Evolutionary conservation across 345 rosid genomes (phyloP).

Genomic region (Eutrema heterophyllum): DNA sequence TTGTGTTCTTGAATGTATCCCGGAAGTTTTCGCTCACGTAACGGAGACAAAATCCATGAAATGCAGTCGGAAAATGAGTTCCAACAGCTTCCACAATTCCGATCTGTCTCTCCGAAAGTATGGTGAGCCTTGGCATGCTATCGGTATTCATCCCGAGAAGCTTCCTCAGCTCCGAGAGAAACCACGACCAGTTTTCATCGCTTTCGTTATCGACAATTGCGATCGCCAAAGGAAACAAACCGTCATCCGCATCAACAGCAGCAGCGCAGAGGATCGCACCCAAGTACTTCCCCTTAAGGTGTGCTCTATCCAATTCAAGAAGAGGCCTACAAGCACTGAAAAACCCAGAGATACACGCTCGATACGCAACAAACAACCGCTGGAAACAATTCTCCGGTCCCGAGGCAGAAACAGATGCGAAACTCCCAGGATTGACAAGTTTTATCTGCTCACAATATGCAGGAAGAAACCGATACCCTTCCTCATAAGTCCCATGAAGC

Average conservation of each 20-base stretch:
- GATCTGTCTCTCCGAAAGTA: conserved; percentile 85
- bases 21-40: conserved; percentile 85
- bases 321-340: conserved; percentile 92
- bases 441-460: conserved; percentile 86
- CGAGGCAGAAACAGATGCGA: conserved; percentile 78
- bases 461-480: conserved; percentile 90
- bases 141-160: conserved; percentile 93
- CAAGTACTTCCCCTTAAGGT: conserved; percentile 91
- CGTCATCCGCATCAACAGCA: conserved; percentile 87
- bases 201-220: conserved; percentile 80
- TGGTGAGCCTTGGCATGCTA: conserved; percentile 94
- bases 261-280: conserved; percentile 88
- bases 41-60: conserved; percentile 91
- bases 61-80: conserved; percentile 95
- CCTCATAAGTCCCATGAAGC: conserved; percentile 97
- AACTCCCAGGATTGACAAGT: conserved; percentile 78
- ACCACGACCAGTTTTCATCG: conserved; percentile 98
- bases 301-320: conserved; percentile 83
- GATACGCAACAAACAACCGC: conserved; percentile 79
- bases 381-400: conserved; percentile 95
- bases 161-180: conserved; percentile 89
- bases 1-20: conserved; percentile 89
- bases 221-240: conserved; percentile 83
- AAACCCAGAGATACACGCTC: conserved; percentile 91
- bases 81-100: conserved; percentile 90